Percentiles rank a stretch among this genome's conserved stretches.
Evolutionary conservation across 2,329 filamentous ascomycete species (phyloP).

Genomic region (Stylonectria norvegica): DNA sequence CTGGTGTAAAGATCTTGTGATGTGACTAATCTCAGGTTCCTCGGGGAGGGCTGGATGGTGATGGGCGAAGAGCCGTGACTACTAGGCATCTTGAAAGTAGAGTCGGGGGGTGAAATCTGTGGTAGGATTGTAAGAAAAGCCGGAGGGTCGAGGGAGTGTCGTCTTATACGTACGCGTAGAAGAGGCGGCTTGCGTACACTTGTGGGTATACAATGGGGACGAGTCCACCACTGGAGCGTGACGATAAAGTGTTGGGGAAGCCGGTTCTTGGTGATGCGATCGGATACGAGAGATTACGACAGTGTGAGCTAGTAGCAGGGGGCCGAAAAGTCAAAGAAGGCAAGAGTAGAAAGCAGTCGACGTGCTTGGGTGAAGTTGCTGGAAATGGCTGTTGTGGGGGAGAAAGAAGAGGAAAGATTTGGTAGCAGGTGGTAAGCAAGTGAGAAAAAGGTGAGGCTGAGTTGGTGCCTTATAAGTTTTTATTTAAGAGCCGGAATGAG

Average conservation of each 20-base stretch:
- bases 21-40: constrained; percentile 43
- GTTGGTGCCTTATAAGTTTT: background rate
- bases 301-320: background rate
- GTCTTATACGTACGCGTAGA: constrained; percentile 23
- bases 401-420: background rate
- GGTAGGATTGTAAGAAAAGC: constrained; percentile 5
- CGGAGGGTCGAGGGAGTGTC: background rate
- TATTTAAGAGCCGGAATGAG: no score
- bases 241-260: constrained; percentile 13
- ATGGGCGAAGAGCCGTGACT: constrained; percentile 41
- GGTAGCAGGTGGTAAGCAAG: constrained; percentile 1
- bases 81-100: constrained; percentile 31
- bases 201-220: constrained; percentile 23
- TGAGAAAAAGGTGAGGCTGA: constrained; percentile 2
- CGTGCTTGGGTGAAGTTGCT: background rate
- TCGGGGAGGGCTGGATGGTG: constrained; percentile 46
- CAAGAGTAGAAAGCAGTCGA: background rate
- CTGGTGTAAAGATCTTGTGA: constrained; percentile 51
- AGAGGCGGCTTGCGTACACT: constrained; percentile 23
- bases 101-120: constrained; percentile 6
- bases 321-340: background rate
- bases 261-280: background rate
- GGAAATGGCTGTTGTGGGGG: background rate
- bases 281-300: background rate
- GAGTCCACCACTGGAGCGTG: constrained; percentile 13